Base-by-base conservation (phyloP, 768 basidiomycete species). In the Collybia sp. region DNA sequence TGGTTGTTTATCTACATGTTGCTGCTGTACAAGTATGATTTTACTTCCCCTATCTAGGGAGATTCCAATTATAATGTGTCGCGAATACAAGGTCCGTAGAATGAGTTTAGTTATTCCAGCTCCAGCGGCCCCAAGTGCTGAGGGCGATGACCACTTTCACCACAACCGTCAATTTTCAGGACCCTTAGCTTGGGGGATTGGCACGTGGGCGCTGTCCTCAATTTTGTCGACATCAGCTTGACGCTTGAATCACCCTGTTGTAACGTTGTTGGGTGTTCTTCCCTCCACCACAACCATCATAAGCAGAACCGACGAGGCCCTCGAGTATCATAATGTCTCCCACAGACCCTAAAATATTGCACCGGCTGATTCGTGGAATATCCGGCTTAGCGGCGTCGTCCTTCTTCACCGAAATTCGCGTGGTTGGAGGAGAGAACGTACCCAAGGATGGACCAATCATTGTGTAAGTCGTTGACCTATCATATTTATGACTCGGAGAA, bases 381-480 rank as follows among this genome's bases (percentile, higher is more conserved):
- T 86, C 93, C 17, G 68, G 75, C 30, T 79, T 82, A 66, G 86
- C 91, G 2, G 77, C 91, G 10, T 73, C 79, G 61, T 85, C 88
- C 5, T 97, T 97, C 73, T 97, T 95, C 73, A 80, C 80, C 0
- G 86, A 92, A 63, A 78, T 96, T 40, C 84, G 82, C 57, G 81
- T 96, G 48, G 77, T 95, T 50, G 92, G 90, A 41, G 82, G 76
- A 35, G 92, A 95, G 64, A 85, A 94, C 61, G 90, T 97, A 12
- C 93, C 95, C 2, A 66, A 62, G 57, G 75, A 85, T 50, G 93
- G 93, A 1, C 93, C 93, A n/a, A 82, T 96, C 55, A 88, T 98
- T 54, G 84, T 94, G 91, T 94, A 70, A 63, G 86, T 80, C 36
- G 50, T 40, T 12, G 30, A 30, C 36, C 33, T 40, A 44, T 18